Evolutionary conservation across 2,329 filamentous ascomycete genomes (phyloP).

Genomic region (Aspergillus vadensis): DNA sequence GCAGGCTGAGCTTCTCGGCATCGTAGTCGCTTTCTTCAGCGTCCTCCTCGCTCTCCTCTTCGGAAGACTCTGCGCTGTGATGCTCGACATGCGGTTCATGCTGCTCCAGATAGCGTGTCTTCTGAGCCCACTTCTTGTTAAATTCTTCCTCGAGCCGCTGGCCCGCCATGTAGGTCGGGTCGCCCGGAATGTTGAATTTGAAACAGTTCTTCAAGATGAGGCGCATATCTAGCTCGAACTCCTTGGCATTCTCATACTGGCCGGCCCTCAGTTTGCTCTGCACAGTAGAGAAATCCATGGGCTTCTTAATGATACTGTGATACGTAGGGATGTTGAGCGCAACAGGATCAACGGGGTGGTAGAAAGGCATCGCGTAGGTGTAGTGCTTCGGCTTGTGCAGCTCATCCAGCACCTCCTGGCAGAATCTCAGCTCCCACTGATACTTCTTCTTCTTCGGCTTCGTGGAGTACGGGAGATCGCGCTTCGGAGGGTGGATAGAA

Average conservation of each 20-base stretch:
- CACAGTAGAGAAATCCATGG: slow-evolving; percentile 92
- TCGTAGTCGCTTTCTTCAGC: slow-evolving; percentile 67
- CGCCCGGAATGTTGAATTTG: slow-evolving; percentile 82
- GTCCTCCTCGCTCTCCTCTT: slow-evolving; percentile 73
- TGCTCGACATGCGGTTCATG: slow-evolving; percentile 68
- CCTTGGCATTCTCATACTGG: slow-evolving; percentile 77
- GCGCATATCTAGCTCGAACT: slow-evolving; percentile 80
- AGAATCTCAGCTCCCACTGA: slow-evolving; percentile 86
- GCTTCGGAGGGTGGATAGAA: slow-evolving; percentile 88
- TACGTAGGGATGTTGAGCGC: slow-evolving; percentile 92
- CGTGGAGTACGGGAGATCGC: slow-evolving; percentile 85
- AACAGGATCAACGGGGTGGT: slow-evolving; percentile 85
- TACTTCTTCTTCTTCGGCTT: slow-evolving; percentile 90
- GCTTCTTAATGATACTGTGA: slow-evolving; percentile 90
- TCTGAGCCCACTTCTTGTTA: slow-evolving; percentile 72
- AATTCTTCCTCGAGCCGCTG: slow-evolving; percentile 75
- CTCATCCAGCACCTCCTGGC: slow-evolving; percentile 77
- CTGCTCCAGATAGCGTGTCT: slow-evolving; percentile 76
- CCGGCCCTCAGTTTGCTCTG: slow-evolving; percentile 73
- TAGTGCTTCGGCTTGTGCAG: slow-evolving; percentile 73
- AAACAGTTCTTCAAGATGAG: slow-evolving; percentile 88
- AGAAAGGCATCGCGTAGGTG: slow-evolving; percentile 70
- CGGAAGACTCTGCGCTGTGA: slow-evolving; percentile 64
- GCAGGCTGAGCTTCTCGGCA: slow-evolving; percentile 63
- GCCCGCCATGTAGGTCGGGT: slow-evolving; percentile 72